Percentiles rank a stretch among this genome's conserved stretches.
Conservation (phyloP, 768 basidiomycete species). For the Boletus rufocinnamomeus region DNA sequence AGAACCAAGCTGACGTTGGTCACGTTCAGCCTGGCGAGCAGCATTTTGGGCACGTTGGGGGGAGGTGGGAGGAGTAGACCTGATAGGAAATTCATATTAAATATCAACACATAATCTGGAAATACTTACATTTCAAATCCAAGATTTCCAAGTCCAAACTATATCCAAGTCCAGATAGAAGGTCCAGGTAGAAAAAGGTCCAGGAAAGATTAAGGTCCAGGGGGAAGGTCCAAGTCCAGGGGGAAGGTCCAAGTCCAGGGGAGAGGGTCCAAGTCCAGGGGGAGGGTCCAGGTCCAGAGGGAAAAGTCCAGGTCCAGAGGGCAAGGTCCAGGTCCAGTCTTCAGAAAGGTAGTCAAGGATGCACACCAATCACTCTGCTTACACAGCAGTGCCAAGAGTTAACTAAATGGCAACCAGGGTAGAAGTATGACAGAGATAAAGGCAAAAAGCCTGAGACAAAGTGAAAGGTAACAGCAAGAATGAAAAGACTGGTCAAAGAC, state of each 20-base stretch:
- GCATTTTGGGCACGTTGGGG: too few species aligned
- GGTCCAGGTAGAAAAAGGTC: not conserved
- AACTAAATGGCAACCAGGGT: not conserved
- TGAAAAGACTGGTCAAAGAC: not conserved
- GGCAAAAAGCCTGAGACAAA: conserved; percentile 4
- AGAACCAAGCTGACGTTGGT: too few species aligned
- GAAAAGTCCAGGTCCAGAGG: not conserved
- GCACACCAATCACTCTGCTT: not conserved
- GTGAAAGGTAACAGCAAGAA: not conserved
- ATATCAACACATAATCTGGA: too few species aligned
- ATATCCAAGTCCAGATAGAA: too few species aligned
- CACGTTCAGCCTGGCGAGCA: too few species aligned
- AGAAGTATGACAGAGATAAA: too few species aligned
- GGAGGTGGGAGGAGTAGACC: not conserved
- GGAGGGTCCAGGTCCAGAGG: too few species aligned
- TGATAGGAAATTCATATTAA: not conserved
- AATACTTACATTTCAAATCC: not conserved
- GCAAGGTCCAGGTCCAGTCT: not conserved
- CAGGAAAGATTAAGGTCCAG: too few species aligned
- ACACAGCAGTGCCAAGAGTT: not conserved
- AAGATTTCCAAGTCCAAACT: too few species aligned
- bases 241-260: too few species aligned
- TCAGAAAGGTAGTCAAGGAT: not conserved
- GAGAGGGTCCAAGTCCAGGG: too few species aligned
- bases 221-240: too few species aligned